Percentiles rank a stretch among this genome's conserved stretches.
Conservation (phyloP, 768 basidiomycete genomes). For the Polyporus arcularius region DNA sequence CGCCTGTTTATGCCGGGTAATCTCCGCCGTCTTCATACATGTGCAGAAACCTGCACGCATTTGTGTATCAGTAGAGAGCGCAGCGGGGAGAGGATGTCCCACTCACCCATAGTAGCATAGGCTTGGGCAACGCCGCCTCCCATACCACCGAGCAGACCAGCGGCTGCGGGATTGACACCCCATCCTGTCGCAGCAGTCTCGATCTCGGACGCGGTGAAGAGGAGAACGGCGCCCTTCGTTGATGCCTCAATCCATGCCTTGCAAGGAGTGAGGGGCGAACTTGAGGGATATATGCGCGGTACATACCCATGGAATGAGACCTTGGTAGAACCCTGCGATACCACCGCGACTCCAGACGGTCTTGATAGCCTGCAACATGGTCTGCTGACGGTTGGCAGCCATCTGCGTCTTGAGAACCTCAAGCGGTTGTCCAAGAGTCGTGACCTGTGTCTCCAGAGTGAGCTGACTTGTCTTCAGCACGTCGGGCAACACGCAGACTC, state of each 20-base stretch:
- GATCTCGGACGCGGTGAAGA: conserved; percentile 96
- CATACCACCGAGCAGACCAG: conserved; percentile 95
- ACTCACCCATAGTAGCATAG: conserved; percentile 99
- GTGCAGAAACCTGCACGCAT: conserved; percentile 83
- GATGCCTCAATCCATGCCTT: conserved; percentile 99
- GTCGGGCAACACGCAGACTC: conserved; percentile 36
- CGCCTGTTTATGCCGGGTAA: conserved; percentile 92
- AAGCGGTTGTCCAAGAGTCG: conserved; percentile 95
- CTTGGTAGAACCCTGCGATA: conserved; percentile 90
- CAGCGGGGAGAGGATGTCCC: neutral
- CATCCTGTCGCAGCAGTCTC: conserved; percentile 65
- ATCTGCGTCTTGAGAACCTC: conserved; percentile 99
- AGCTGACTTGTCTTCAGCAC: neutral
- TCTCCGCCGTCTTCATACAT: conserved; percentile 99
- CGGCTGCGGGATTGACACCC: conserved; percentile 77
- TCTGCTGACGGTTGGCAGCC: conserved; percentile 94
- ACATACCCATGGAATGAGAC: conserved; percentile 96
- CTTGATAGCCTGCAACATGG: conserved; percentile 82
- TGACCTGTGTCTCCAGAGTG: conserved; percentile 59
- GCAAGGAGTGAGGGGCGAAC: neutral
- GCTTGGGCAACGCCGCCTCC: conserved; percentile 97
- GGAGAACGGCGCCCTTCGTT: conserved; percentile 93
- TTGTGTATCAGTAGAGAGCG: neutral
- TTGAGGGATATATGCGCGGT: neutral
- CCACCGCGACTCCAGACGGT: conserved; percentile 94